Base-by-base conservation (phyloP, 371 early-diverging fungal species). In the Apophysomyces ossiformis region DNA sequence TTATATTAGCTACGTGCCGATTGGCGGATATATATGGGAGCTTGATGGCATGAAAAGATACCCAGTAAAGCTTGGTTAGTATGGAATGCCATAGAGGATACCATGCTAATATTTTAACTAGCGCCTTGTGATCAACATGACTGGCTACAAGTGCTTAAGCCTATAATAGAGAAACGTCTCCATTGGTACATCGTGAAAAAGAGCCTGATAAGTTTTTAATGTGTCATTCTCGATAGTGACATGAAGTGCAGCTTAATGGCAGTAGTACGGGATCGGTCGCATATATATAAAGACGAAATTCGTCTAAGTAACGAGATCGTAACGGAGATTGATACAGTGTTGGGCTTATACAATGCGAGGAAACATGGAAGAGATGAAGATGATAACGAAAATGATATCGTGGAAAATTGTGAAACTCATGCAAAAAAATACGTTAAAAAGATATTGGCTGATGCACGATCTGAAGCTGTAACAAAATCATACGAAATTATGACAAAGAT, bases 21-120 rank as follows among this genome's bases (percentile, higher is more conserved):
- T 66, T 35, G 68, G 67, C 43, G 82, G 82, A 15, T 65, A 57
- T 21, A 41, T 76, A 35, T 77, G 74, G 75, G 82, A 82, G 37
- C 65, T 82, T 11, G 80, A 82, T 46, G 80, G 82, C 18, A 61
- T 79, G n/a, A 69, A 73, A 47, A 50, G 50, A 36, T 50, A 57
- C 2, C 79, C 82, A 2, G 43, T 72, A 37, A 65, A 69, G 21
- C 54, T 63, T 8, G 64, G 50, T 50, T 18, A 9, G 50, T 21
- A 18, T 50, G 21, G 21, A 5, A 21, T 6, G 18, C 21, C 21
- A 21, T 21, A 50, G 7, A 18, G 9, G 21, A 18, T 50, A 21
- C 21, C 2, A 7, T 50, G 21, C 21, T 21, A 50, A 8, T 21
- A 18, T 50, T 21, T 18, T 50, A 18, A 4, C 4, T 21, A 50